Conservation (phyloP, 2,329 filamentous ascomycete species). For the Botrytis pseudocinerea region DNA sequence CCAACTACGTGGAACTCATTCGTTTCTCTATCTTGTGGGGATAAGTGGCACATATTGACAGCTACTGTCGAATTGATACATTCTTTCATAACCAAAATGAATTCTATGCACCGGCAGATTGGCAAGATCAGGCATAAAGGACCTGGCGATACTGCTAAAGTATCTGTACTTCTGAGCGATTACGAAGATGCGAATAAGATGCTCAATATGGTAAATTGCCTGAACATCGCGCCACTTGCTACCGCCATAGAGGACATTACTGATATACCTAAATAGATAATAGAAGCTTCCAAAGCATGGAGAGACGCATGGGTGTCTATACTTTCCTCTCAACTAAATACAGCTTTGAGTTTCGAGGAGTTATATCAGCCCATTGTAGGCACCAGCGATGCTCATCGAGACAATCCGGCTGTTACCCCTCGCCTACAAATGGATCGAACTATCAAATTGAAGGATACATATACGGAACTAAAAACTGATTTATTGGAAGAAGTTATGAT, state of each 20-base stretch:
- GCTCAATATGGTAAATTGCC: constrained; percentile 62
- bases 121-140: constrained; percentile 68
- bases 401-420: constrained; percentile 61
- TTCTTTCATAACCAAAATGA: constrained; percentile 51
- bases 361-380: constrained; percentile 77
- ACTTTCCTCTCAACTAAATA: constrained; percentile 65
- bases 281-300: constrained; percentile 74
- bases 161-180: constrained; percentile 72
- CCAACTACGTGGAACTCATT: constrained; percentile 13
- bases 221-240: not conserved
- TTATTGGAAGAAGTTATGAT: constrained; percentile 68
- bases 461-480: constrained; percentile 70
- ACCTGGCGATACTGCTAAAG: constrained; percentile 74
- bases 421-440: constrained; percentile 63
- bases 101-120: constrained; percentile 72
- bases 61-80: constrained; percentile 15
- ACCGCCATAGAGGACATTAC: constrained; percentile 1
- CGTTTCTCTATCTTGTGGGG: constrained; percentile 6
- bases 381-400: constrained; percentile 57
- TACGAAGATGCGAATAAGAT: constrained; percentile 79
- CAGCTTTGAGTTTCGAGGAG: constrained; percentile 66
- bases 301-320: constrained; percentile 76
- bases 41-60: constrained; percentile 13
- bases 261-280: constrained; percentile 55
- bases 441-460: constrained; percentile 63